Percentiles rank a stretch among this genome's conserved stretches.
These are phyloP conservation scores for Cunninghamia lanceolata DNA, from an alignment of 75 land plant genomes.

Conservation along the genomic window DNA sequence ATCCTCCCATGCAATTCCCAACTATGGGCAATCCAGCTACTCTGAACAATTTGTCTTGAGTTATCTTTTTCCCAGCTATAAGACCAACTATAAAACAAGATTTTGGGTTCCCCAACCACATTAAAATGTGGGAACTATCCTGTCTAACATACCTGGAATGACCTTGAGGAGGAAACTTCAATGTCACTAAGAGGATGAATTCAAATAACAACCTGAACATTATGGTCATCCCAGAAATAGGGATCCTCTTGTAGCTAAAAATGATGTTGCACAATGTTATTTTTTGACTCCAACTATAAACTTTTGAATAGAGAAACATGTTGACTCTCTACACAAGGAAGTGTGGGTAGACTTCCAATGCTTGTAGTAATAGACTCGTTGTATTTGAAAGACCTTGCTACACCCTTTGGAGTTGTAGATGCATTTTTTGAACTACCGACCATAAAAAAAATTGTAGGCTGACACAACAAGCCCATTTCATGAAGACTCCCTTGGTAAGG, in stretches of 20 bases:
- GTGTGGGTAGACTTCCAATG: background rate
- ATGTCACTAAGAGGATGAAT: conserved; percentile 67
- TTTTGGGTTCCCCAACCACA: conserved; percentile 90
- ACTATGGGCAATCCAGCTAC: conserved; percentile 97
- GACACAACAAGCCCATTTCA: background rate
- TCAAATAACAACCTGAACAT: conserved; percentile 81
- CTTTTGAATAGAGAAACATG: background rate
- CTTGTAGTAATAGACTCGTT: background rate
- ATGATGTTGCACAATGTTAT: conserved; percentile 7
- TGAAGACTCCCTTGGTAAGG: background rate
- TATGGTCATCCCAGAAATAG: conserved; percentile 84
- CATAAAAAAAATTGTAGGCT: background rate
- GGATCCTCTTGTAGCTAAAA: conserved; percentile 83
- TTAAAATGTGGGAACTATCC: conserved; percentile 71
- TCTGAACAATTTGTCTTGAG: conserved; percentile 89
- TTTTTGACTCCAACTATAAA: background rate
- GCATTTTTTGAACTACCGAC: background rate
- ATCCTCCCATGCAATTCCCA: conserved; percentile 84
- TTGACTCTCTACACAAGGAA: background rate
- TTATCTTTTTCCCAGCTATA: conserved; percentile 82
- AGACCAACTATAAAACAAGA: conserved; percentile 89
- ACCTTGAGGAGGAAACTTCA: conserved; percentile 83
- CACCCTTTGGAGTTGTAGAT: background rate
- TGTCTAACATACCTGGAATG: conserved; percentile 70
- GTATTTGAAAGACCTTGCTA: background rate